A percentile compares a stretch with the other conserved stretches of the same genome.
Evolutionary conservation across 768 basidiomycete genomes (phyloP).

Genomic region (Russula ochroleuca): DNA sequence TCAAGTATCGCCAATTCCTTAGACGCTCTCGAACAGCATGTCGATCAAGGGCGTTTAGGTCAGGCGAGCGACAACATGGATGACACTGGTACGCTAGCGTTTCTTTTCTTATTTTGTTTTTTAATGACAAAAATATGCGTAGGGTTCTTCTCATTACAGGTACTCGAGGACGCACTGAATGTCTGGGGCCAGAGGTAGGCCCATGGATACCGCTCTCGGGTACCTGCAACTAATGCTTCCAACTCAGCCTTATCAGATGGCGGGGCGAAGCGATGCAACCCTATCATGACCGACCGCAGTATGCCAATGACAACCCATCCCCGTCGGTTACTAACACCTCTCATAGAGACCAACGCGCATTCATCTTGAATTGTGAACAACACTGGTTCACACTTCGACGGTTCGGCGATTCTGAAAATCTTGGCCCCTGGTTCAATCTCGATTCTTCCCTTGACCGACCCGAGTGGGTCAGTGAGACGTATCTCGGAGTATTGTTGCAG

Average conservation of each 20-base stretch:
- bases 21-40: conserved; percentile 61
- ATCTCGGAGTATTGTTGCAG: conserved; percentile 80
- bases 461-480: conserved; percentile 79
- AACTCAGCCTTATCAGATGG: conserved; percentile 72
- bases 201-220: not conserved
- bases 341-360: conserved; percentile 72
- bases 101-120: not conserved
- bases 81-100: conserved; percentile 60
- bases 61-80: conserved; percentile 77
- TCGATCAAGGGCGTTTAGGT: conserved; percentile 45
- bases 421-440: conserved; percentile 84
- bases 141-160: conserved; percentile 93
- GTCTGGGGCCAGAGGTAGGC: conserved; percentile 79
- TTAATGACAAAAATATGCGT: conserved; percentile 9
- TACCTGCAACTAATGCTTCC: not conserved
- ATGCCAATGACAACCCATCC: conserved; percentile 29
- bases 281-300: conserved; percentile 78
- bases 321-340: conserved; percentile 19
- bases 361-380: conserved; percentile 79
- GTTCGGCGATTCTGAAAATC: conserved; percentile 57
- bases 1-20: conserved; percentile 66
- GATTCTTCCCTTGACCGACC: conserved; percentile 69
- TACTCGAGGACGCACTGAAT: conserved; percentile 76
- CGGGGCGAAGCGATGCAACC: conserved; percentile 75
- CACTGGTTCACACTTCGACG: conserved; percentile 90